Conservation (phyloP, 2,329 filamentous ascomycete genomes). For the Colletotrichum horii region DNA sequence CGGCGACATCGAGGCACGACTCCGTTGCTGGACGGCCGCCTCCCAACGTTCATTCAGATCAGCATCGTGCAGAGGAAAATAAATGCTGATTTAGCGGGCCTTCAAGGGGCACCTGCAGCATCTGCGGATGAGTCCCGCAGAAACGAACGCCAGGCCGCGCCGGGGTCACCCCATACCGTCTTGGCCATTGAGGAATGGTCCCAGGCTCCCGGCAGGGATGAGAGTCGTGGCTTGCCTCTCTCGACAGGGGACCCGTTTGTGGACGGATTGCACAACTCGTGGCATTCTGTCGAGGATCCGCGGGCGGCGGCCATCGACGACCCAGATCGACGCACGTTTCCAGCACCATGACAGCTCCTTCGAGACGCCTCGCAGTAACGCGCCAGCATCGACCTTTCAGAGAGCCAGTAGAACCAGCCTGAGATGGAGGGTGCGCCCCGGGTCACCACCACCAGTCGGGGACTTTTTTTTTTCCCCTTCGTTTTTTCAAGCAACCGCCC, state of each 20-base stretch:
- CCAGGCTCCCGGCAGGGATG: background rate
- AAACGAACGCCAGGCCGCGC: background rate
- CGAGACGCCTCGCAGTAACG: background rate
- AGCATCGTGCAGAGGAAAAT: background rate
- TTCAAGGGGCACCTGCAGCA: background rate
- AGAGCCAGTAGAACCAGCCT: background rate
- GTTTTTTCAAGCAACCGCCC: background rate
- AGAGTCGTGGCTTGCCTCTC: background rate
- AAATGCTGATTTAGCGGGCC: background rate
- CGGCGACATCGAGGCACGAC: background rate
- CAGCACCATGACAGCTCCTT: background rate
- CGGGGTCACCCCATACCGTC: background rate
- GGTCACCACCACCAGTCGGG: background rate
- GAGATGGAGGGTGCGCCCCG: background rate
- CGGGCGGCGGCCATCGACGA: background rate
- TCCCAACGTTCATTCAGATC: conserved; percentile 6
- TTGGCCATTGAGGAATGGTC: background rate
- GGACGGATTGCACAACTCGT: conserved; percentile 12
- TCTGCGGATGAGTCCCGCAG: background rate
- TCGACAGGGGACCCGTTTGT: conserved; percentile 4
- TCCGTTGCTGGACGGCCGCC: background rate
- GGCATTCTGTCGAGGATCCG: conserved; percentile 2
- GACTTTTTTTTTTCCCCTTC: background rate
- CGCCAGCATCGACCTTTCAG: background rate
- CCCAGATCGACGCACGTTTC: conserved; percentile 4